Percentiles rank a stretch among this genome's conserved stretches.
phyloP scores from a whole-genome alignment of 2,329 filamentous ascomycete genomes.

The Epichloe coenophiala region DNA sequence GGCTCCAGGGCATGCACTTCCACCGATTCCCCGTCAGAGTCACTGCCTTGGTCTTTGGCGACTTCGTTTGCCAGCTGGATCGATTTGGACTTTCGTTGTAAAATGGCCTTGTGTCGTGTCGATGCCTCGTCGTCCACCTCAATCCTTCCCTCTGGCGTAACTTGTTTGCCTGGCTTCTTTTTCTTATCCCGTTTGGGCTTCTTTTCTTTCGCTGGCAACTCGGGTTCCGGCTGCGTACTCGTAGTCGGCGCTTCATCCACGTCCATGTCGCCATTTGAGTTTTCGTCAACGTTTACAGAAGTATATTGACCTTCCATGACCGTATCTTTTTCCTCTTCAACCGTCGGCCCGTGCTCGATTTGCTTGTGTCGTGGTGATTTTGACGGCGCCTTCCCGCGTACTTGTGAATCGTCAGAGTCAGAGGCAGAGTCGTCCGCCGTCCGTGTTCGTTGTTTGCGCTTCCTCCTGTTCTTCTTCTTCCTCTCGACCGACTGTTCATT shows the following conservation, averaged over 20 bases:
- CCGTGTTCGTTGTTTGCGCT: conserved; percentile 20
- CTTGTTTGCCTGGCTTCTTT: conserved; percentile 16
- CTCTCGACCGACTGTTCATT: conserved; percentile 2
- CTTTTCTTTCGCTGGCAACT: neutral
- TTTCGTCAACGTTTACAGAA: neutral
- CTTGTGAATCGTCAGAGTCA: conserved; percentile 8
- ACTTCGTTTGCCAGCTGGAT: conserved; percentile 33
- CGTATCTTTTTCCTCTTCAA: neutral
- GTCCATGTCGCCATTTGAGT: neutral
- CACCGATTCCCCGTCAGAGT: conserved; percentile 17
- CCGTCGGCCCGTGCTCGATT: neutral
- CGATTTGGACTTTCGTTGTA: conserved; percentile 43
- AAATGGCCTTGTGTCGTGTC: conserved; percentile 33
- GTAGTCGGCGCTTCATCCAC: conserved; percentile 1
- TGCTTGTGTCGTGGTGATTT: neutral
- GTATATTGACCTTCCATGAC: neutral
- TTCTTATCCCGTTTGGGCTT: conserved; percentile 7
- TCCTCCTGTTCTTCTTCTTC: conserved; percentile 21
- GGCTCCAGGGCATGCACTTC: conserved; percentile 63
- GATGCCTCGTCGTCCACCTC: conserved; percentile 16
- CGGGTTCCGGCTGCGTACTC: neutral
- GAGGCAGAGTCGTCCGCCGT: conserved; percentile 11
- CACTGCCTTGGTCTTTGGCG: conserved; percentile 18
- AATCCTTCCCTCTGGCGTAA: conserved; percentile 9
- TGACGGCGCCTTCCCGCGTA: neutral